These are phyloP conservation scores for Russula abietina DNA, from an alignment of 768 basidiomycete genomes.

Conservation along the genomic window DNA sequence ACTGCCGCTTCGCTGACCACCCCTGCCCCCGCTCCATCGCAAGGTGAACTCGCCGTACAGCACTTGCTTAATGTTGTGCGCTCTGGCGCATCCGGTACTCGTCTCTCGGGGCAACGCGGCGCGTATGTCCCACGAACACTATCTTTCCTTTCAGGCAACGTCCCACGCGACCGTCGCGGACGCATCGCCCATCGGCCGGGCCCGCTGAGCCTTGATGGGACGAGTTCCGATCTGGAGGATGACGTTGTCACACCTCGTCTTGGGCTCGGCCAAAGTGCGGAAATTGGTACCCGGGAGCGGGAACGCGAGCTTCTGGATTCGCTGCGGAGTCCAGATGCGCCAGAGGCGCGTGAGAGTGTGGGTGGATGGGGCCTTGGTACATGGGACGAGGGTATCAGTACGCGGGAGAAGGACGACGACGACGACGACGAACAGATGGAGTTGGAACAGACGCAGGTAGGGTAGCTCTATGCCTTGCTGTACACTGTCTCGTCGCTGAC, in stretches of 20 bases:
- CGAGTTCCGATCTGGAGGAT: conserved; percentile 29
- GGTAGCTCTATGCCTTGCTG: background rate
- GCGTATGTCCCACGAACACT: conserved; percentile 41
- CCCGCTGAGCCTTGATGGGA: conserved; percentile 8
- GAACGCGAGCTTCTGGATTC: conserved; percentile 50
- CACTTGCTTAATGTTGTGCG: conserved; percentile 62
- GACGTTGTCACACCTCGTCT: conserved; percentile 19
- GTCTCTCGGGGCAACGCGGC: conserved; percentile 20
- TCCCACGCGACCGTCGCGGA: conserved; percentile 73
- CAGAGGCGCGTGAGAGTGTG: conserved; percentile 40
- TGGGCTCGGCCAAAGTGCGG: conserved; percentile 1
- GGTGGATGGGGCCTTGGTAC: conserved; percentile 72
- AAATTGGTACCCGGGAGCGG: conserved; percentile 43
- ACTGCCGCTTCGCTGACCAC: conserved; percentile 54
- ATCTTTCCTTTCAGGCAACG: conserved; percentile 65
- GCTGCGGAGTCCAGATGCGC: conserved; percentile 34
- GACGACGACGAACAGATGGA: conserved; percentile 60
- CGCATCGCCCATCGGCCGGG: conserved; percentile 51
- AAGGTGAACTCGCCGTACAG: conserved; percentile 61
- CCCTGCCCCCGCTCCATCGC: conserved; percentile 47
- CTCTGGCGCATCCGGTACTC: conserved; percentile 37
- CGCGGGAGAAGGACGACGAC: conserved; percentile 46
- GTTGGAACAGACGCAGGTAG: conserved; percentile 67
- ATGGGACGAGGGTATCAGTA: conserved; percentile 39
- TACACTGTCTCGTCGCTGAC: background rate